These are phyloP conservation scores for Physocladia obscura DNA, from an alignment of 192 early-diverging fungal species.

Conservation along the genomic window DNA sequence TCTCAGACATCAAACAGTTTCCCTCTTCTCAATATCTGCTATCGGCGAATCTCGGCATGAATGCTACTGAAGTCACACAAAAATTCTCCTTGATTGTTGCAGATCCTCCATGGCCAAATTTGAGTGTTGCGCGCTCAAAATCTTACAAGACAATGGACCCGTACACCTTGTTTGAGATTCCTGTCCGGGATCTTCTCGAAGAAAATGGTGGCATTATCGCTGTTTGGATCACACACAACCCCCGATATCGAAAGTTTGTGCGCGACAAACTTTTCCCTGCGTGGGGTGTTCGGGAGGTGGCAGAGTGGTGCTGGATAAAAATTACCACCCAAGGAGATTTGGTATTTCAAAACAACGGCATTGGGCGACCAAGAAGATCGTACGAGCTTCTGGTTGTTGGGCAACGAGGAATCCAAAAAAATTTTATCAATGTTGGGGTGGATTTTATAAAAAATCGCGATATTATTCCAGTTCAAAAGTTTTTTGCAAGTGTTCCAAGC, in stretches of 20 bases:
- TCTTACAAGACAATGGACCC: constrained; percentile 61
- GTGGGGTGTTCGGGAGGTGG: constrained; percentile 57
- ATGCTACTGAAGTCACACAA: too few relatives aligned
- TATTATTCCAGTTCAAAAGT: constrained; percentile 22
- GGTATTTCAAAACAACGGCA: constrained; percentile 36
- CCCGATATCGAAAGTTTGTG: constrained; percentile 59
- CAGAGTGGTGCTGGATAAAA: constrained; percentile 71
- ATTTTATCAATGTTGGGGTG: too few relatives aligned
- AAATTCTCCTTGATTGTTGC: constrained; percentile 51
- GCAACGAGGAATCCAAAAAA: too few relatives aligned
- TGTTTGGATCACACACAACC: constrained; percentile 74
- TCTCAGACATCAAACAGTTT: neutral
- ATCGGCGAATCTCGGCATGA: too few relatives aligned
- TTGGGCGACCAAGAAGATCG: constrained; percentile 54
- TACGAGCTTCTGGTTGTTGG: constrained; percentile 66
- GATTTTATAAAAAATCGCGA: neutral
- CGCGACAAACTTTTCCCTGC: constrained; percentile 64
- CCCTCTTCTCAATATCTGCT: neutral
- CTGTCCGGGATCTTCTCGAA: constrained; percentile 45
- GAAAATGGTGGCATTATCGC: constrained; percentile 49
- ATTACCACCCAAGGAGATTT: constrained; percentile 41
- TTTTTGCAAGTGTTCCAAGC: constrained; percentile 58
- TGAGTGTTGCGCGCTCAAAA: constrained; percentile 52
- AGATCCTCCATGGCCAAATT: constrained; percentile 74
- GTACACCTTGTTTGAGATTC: constrained; percentile 67